Evolutionary conservation across 225 moss, liverwort and hornwort genomes (phyloP), one percentile per base, ranked within the genome.

Genomic region (Marchantia polymorpha): DNA sequence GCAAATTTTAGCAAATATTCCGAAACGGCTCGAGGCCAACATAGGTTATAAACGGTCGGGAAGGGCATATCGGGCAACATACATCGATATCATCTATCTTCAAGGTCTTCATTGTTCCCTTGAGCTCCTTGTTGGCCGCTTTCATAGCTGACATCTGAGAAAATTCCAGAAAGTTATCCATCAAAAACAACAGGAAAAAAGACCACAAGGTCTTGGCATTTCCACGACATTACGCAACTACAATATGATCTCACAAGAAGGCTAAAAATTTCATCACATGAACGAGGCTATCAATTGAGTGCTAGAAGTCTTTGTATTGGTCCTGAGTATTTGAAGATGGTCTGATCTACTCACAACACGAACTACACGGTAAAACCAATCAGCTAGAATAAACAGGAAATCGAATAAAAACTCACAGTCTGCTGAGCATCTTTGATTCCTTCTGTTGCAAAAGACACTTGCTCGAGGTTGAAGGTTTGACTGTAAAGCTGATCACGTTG

Each of bases 31-130:
- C n/a, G n/a, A 50, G 1, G 16, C 50, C 51, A 2, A 50, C 22
- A 2, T 20, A 20, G 15, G 15, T 26, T 10, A 69, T 4, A 46
- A 46, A 50, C n/a, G 0, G 3, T 22, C 23, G 16, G 4, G 50
- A 71, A 49, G 3, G 68, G 56, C 12, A 63, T 58, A 68, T 27
- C 22, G 64, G 16, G 48, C 20, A 9, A 83, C 90, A 72, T 74
- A 93, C 93, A 76, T 99, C 97, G 81, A 99, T 95, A 82, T 95
- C 95, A 81, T 99, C 87, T 73, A 99, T 91, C 85, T 90, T 93
- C 76, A 99, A 78, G 15, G 94, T 99, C 87, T 94, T 99, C 97
- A 99, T 99, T 53, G 97, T 99, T 81, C 97, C 97, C 84, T 95
- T 94, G 72, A 99, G 78, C 73, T 99, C 97, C 84, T 92, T 93